Conservation (phyloP, 108 stramenopile genomes). For the Nitzschia palea region DNA sequence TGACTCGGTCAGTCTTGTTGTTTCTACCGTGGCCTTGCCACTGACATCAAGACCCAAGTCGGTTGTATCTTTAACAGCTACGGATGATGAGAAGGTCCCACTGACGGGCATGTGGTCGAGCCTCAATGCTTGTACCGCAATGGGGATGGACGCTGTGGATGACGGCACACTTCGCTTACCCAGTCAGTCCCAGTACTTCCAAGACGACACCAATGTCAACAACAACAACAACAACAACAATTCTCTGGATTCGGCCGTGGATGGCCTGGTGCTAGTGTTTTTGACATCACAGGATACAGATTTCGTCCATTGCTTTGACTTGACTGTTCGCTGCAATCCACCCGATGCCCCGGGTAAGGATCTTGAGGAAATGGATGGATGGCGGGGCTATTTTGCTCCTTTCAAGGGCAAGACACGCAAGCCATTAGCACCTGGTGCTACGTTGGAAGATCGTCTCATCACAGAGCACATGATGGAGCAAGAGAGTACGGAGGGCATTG, state of each 20-base stretch:
- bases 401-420: conserved; percentile 29
- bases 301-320: conserved; percentile 74
- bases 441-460: conserved; percentile 32
- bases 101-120: conserved; percentile 43
- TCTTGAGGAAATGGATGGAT: conserved; percentile 81
- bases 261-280: conserved; percentile 73
- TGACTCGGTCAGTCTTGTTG: conserved; percentile 41
- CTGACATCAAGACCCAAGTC: conserved; percentile 22
- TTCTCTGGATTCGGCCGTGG: conserved; percentile 15
- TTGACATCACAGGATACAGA: conserved; percentile 65
- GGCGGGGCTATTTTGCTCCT: conserved; percentile 82
- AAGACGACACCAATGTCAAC: conserved; percentile 36
- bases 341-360: conserved; percentile 17
- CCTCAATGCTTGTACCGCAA: conserved; percentile 28
- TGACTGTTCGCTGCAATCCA: conserved; percentile 81
- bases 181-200: conserved; percentile 32
- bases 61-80: neutral
- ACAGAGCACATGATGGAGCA: conserved; percentile 17
- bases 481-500: conserved; percentile 19
- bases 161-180: conserved; percentile 26
- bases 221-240: too few species aligned
- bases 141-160: conserved; percentile 6
- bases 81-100: conserved; percentile 7
- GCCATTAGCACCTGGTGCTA: neutral
- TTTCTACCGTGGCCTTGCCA: conserved; percentile 53